Evolutionary conservation across 768 basidiomycete species (phyloP), one percentile per base, ranked within the genome.

Genomic region (Macrolepiota fuliginosa): DNA sequence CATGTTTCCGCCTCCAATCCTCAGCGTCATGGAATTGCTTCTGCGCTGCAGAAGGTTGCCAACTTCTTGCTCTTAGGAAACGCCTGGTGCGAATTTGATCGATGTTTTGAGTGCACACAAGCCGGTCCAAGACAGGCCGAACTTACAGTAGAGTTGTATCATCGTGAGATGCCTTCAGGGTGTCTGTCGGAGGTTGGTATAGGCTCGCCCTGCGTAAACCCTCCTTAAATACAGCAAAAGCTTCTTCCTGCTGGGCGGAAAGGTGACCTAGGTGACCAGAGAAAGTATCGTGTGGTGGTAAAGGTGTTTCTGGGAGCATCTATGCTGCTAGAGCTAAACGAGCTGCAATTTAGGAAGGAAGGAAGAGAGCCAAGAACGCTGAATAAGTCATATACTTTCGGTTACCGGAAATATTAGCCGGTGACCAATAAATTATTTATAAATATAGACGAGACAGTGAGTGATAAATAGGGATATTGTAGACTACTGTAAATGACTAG

Each of bases 51-150:
- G 72, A 66, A 13, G 81, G 74, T 62, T 90, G 82, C 70, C 86
- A 94, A 60, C 79, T 78, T 62, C 93, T 79, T 4, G 93, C 93
- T n/a, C 91, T 83, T 2, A 94, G 82, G 69, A 93, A 94, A 11
- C 93, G 89, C 25, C 92, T 94, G 71, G n/a, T 53, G 51, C 49
- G 15, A 51, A n/a, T 22, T 47, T 22, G 36, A 46, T n/a, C n/a
- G 39, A 61, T 19, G n/a, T 45, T 29, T 29, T 45, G 15, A 49
- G 45, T 29, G 32, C 24, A 17, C 35, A 52, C n/a, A 24, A 3
- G 61, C 62, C 36, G 40, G 29, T 42, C 49, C 59, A 53, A 39
- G 5, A 25, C 36, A 13, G 29, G 39, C n/a, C n/a, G 39, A 17
- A 76, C 84, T 54, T 62, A 91, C 89, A 90, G 69, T 19, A 94